A percentile compares a stretch with the other conserved stretches of the same genome.
These are phyloP conservation scores for Ulota crispa DNA, from an alignment of 225 moss, liverwort and hornwort genomes.

Conservation along the genomic window DNA sequence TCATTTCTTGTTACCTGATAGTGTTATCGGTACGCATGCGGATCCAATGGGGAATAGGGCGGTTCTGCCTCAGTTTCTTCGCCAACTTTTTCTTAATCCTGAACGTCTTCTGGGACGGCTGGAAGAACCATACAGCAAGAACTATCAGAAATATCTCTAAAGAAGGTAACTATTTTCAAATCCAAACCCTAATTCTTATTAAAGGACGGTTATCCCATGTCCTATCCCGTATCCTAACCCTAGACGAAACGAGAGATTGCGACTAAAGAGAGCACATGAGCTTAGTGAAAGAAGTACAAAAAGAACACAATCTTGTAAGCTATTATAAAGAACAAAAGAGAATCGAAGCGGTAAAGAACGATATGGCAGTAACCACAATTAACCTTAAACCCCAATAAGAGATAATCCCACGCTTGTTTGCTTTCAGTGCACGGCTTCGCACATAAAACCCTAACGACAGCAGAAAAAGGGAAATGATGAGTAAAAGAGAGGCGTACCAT, in stretches of 20 bases:
- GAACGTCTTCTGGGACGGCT: constrained; percentile 94
- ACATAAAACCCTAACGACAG: not conserved
- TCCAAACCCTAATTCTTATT: not conserved
- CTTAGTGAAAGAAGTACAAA: too few relatives aligned
- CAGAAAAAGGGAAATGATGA: not conserved
- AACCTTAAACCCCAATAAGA: not conserved
- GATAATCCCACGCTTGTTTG: too few relatives aligned
- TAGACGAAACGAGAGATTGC: not conserved
- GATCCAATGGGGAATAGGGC: constrained; percentile 95
- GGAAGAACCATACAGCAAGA: not conserved
- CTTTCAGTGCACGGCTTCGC: too few relatives aligned
- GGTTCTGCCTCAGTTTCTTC: constrained; percentile 93
- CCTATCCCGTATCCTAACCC: not conserved
- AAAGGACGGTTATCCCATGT: not conserved
- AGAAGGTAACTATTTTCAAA: not conserved
- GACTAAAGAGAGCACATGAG: not conserved
- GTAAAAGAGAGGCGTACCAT: constrained; percentile 29
- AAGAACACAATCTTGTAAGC: too few relatives aligned
- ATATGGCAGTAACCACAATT: too few relatives aligned
- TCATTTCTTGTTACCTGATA: constrained; percentile 50
- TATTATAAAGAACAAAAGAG: too few relatives aligned
- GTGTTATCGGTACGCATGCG: constrained; percentile 92
- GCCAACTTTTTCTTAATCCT: constrained; percentile 92
- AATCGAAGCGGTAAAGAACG: not conserved
- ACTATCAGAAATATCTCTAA: not conserved